Percentiles rank a stretch among this genome's conserved stretches.
These are phyloP conservation scores for Colletotrichum neosansevieriae DNA, from an alignment of 2,329 filamentous ascomycete species.

Conservation along the genomic window DNA sequence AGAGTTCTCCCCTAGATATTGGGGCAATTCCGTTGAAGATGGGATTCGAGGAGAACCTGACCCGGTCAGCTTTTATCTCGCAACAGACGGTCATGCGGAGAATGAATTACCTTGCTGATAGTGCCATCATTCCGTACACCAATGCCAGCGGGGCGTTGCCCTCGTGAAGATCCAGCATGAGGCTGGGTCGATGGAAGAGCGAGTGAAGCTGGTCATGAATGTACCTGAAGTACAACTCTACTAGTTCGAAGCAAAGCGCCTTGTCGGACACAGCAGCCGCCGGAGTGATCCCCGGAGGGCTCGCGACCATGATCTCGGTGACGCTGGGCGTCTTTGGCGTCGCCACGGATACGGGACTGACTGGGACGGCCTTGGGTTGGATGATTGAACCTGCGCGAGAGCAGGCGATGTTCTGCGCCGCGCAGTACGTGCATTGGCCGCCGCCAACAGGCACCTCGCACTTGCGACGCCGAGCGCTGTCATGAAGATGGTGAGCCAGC, in stretches of 20 bases:
- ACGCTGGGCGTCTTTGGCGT: slow-evolving; percentile 32
- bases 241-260: slow-evolving; percentile 43
- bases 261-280: slow-evolving; percentile 39
- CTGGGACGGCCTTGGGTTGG: slow-evolving; percentile 38
- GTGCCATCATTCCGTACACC: slow-evolving; percentile 44
- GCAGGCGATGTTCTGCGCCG: slow-evolving; percentile 39
- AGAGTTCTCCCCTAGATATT: slow-evolving; percentile 44
- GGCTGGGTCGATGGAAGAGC: slow-evolving; percentile 48
- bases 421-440: slow-evolving; percentile 41
- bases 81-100: background rate
- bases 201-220: slow-evolving; percentile 51
- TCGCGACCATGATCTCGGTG: slow-evolving; percentile 35
- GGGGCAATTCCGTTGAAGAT: slow-evolving; percentile 42
- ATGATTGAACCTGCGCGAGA: slow-evolving; percentile 41
- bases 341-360: slow-evolving; percentile 32
- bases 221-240: slow-evolving; percentile 49
- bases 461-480: slow-evolving; percentile 40
- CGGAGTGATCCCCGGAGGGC: slow-evolving; percentile 32
- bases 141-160: slow-evolving; percentile 42
- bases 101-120: slow-evolving; percentile 41
- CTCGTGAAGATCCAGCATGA: slow-evolving; percentile 43
- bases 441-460: slow-evolving; percentile 39
- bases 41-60: slow-evolving; percentile 43
- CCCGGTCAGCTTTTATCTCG: background rate
- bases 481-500: slow-evolving; percentile 15